A percentile compares a stretch with the other conserved stretches of the same genome.
Conservation (phyloP, 768 basidiomycete genomes). For the Tremella mesenterica region DNA sequence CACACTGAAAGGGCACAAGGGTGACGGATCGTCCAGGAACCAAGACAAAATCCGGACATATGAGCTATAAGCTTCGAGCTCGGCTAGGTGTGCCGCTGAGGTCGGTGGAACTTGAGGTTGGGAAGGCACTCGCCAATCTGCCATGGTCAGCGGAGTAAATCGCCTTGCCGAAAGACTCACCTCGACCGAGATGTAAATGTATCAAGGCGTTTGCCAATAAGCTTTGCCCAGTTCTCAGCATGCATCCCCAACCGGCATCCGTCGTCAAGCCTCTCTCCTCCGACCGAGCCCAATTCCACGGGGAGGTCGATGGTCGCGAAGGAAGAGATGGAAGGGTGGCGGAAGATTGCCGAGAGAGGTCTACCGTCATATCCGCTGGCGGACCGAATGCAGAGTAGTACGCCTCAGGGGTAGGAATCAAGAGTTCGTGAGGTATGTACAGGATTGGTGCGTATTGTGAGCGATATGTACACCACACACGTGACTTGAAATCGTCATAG, state of each 20-base stretch:
- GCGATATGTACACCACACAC: constrained; percentile 88
- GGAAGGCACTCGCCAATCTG: constrained; percentile 79
- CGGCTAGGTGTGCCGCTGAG: constrained; percentile 2
- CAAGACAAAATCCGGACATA: constrained; percentile 88
- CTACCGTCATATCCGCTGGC: constrained; percentile 10
- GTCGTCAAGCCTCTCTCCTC: constrained; percentile 73
- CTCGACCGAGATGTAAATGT: constrained; percentile 64
- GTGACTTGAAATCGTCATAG: constrained; percentile 77
- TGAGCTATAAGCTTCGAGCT: constrained; percentile 56
- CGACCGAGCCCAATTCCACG: constrained; percentile 37
- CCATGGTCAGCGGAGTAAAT: neutral
- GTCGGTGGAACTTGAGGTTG: constrained; percentile 50
- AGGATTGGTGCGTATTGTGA: constrained; percentile 72
- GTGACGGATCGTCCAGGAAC: constrained; percentile 85
- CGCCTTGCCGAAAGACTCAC: constrained; percentile 46
- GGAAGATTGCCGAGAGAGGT: neutral
- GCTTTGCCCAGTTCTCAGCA: constrained; percentile 79
- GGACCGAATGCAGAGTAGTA: constrained; percentile 34
- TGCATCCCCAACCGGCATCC: constrained; percentile 86
- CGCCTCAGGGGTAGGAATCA: constrained; percentile 30
- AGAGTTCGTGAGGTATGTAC: constrained; percentile 25
- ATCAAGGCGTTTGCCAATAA: constrained; percentile 72
- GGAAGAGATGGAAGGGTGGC: constrained; percentile 1
- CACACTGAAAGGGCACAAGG: constrained; percentile 81
- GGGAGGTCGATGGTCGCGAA: constrained; percentile 16